Evolutionary conservation across 1,284 basidiomycete genomes (phyloP).

Genomic region (Rhodotorula sp.): DNA sequence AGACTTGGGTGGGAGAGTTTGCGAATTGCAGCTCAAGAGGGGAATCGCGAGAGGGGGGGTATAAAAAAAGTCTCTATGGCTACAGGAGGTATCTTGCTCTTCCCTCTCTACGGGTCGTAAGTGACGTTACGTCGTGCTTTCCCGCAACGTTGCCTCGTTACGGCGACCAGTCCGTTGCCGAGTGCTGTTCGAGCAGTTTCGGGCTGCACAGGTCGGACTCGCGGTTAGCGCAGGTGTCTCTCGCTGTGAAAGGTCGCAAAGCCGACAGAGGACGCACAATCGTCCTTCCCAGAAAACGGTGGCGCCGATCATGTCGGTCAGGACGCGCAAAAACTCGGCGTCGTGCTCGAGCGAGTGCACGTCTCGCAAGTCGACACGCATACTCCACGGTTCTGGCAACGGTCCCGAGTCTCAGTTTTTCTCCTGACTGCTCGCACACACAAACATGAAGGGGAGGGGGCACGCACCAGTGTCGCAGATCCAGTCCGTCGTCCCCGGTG

Average conservation of each 20-base stretch:
- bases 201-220: slow-evolving; percentile 4
- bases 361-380: slow-evolving; percentile 31
- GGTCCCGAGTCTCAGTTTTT: neutral
- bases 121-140: neutral
- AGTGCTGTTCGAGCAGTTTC: slow-evolving; percentile 22
- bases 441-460: neutral
- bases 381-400: slow-evolving; percentile 16
- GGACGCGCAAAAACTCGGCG: slow-evolving; percentile 26
- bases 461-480: slow-evolving; percentile 31
- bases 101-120: neutral
- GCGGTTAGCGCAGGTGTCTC: neutral
- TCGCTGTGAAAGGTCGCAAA: slow-evolving; percentile 13
- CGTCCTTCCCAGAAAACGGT: slow-evolving; percentile 48
- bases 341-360: slow-evolving; percentile 31
- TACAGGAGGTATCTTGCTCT: too few relatives aligned
- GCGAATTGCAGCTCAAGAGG: too few relatives aligned
- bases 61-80: too few relatives aligned
- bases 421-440: neutral
- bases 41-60: too few relatives aligned
- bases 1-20: too few relatives aligned
- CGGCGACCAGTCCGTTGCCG: slow-evolving; percentile 22
- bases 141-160: neutral
- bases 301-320: slow-evolving; percentile 39
- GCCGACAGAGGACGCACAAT: slow-evolving; percentile 13
- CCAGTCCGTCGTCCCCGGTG: slow-evolving; percentile 37